Percentiles rank a stretch among this genome's conserved stretches.
Conservation (phyloP, 352 stramenopile genomes). For the Aphanomyces cochlioides region DNA sequence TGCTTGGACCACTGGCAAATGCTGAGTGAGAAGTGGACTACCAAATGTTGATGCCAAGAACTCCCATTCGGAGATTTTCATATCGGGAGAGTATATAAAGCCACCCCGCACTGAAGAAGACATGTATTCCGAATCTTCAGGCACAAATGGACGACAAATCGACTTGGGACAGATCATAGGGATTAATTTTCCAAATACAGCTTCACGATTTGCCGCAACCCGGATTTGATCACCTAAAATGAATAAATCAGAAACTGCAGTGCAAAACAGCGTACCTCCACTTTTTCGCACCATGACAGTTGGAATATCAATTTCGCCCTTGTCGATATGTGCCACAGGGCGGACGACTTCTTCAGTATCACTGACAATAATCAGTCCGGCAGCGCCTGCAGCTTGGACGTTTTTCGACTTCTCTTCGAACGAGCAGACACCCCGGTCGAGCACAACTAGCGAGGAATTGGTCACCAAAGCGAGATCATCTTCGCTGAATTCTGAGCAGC, state of each 20-base stretch:
- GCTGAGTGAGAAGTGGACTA: conserved; percentile 36
- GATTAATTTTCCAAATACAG: conserved; percentile 46
- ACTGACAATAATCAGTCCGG: conserved; percentile 51
- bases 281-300: conserved; percentile 60
- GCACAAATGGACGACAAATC: conserved; percentile 38
- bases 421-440: conserved; percentile 60
- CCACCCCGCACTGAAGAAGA: conserved; percentile 38
- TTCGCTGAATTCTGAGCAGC: conserved; percentile 41
- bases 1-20: conserved; percentile 33
- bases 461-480: conserved; percentile 37
- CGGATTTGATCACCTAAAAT: conserved; percentile 45
- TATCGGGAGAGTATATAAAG: conserved; percentile 33
- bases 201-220: conserved; percentile 31
- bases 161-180: conserved; percentile 59
- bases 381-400: conserved; percentile 46
- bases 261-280: conserved; percentile 27
- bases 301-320: conserved; percentile 51
- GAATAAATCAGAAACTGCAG: background rate
- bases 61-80: conserved; percentile 32
- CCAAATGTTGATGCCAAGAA: conserved; percentile 57
- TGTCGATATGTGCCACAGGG: conserved; percentile 42
- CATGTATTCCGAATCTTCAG: conserved; percentile 44
- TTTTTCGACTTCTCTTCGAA: conserved; percentile 59
- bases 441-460: conserved; percentile 39
- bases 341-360: conserved; percentile 41